A percentile compares a stretch with the other conserved stretches of the same genome.
Evolutionary conservation across 1,284 basidiomycete genomes (phyloP).

Genomic region (Chiua sp.): DNA sequence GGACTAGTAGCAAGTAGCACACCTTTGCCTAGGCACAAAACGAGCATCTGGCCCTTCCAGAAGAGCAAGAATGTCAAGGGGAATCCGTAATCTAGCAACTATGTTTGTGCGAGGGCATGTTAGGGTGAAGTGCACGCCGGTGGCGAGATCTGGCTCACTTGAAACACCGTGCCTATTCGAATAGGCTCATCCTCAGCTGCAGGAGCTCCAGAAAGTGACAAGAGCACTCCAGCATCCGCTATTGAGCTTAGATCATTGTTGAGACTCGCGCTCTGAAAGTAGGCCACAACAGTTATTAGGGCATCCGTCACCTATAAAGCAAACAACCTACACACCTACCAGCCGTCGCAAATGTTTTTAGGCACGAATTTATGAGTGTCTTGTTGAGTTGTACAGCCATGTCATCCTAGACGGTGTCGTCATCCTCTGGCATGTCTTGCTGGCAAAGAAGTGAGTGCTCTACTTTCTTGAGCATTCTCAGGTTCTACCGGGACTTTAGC

Average conservation of each 20-base stretch:
- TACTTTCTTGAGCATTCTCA: too few relatives aligned
- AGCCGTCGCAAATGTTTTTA: conserved; percentile 72
- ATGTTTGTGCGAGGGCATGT: conserved; percentile 63
- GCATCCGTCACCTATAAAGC: neutral
- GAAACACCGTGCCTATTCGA: conserved; percentile 88
- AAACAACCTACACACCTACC: conserved; percentile 64
- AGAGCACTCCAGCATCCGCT: conserved; percentile 71
- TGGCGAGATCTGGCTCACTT: conserved; percentile 56
- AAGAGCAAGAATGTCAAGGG: conserved; percentile 92
- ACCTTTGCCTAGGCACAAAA: conserved; percentile 94
- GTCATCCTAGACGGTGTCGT: conserved; percentile 7
- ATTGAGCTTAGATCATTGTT: conserved; percentile 75
- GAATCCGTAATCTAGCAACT: conserved; percentile 96
- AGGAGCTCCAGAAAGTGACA: conserved; percentile 84
- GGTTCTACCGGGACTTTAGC: too few relatives aligned
- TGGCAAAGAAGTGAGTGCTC: too few relatives aligned
- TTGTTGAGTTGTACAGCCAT: conserved; percentile 64
- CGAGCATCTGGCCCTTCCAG: conserved; percentile 74
- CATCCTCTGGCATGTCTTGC: too few relatives aligned
- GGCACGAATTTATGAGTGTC: conserved; percentile 65
- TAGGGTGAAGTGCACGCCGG: conserved; percentile 20
- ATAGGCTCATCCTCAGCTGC: conserved; percentile 84
- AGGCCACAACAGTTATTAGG: conserved; percentile 14
- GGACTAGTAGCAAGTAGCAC: conserved; percentile 5
- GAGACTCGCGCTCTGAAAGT: conserved; percentile 57